These are phyloP conservation scores for Fusarium subtropicale DNA, from an alignment of 2,329 filamentous ascomycete species.

Conservation along the genomic window DNA sequence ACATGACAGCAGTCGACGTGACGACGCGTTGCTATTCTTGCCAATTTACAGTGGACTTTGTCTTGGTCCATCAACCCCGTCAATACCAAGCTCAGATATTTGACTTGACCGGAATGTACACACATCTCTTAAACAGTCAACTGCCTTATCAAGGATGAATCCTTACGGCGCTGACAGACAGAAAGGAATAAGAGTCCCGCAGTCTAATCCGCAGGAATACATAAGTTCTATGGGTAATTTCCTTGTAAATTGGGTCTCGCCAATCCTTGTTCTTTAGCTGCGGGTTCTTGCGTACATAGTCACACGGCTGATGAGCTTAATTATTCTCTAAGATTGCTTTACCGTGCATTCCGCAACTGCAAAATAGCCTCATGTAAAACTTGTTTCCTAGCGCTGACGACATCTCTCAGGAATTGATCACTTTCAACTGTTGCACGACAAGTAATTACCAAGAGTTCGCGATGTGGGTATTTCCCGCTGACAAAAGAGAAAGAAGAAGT, in stretches of 20 bases:
- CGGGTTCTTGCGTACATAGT: constrained; percentile 21
- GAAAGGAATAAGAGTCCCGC: constrained; percentile 7
- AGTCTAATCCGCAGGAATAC: not conserved
- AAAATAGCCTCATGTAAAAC: constrained; percentile 2
- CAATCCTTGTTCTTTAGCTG: constrained; percentile 16
- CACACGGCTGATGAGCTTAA: constrained; percentile 38
- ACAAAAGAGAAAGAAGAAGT: not conserved
- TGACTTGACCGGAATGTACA: not conserved
- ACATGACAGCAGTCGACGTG: constrained; percentile 23
- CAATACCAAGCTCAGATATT: constrained; percentile 10
- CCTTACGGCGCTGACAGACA: constrained; percentile 2
- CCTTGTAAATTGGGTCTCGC: constrained; percentile 33
- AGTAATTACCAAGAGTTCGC: not conserved
- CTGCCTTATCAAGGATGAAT: not conserved
- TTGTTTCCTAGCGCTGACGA: not conserved
- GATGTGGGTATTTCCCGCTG: not conserved
- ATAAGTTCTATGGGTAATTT: constrained; percentile 30
- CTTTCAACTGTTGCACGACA: not conserved
- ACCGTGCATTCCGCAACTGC: constrained; percentile 24
- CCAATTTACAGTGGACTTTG: constrained; percentile 15
- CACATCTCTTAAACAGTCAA: not conserved
- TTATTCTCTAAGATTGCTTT: constrained; percentile 25
- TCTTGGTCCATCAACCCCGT: constrained; percentile 17
- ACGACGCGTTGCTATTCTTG: constrained; percentile 27
- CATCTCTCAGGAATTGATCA: not conserved